Percentiles rank a stretch among this genome's conserved stretches.
Evolutionary conservation across 176 grass and related monocot species (phyloP).

Genomic region (Bolboschoenus planiculmis): DNA sequence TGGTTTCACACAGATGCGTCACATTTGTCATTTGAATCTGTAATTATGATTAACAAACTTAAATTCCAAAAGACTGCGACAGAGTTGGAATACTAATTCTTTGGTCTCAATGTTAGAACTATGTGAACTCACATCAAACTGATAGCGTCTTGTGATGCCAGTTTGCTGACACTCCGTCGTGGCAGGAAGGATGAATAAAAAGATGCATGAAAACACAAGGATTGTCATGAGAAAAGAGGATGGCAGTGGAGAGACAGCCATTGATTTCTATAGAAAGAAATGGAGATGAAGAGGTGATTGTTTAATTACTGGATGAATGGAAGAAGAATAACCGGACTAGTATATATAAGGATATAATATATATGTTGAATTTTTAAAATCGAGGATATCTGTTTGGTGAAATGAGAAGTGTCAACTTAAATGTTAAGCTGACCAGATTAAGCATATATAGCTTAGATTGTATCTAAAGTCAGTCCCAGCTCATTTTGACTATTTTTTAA

Average conservation of each 20-base stretch:
- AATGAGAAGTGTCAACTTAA: constrained; percentile 14
- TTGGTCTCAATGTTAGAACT: too few relatives aligned
- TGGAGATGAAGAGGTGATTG: not conserved
- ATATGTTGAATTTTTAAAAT: constrained; percentile 5
- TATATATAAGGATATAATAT: constrained; percentile 22
- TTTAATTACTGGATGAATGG: constrained; percentile 23
- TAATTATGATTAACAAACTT: not conserved
- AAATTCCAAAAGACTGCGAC: not conserved
- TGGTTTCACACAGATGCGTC: constrained; percentile 63
- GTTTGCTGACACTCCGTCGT: constrained; percentile 1
- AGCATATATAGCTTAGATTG: constrained; percentile 34
- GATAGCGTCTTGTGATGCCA: constrained; percentile 46
- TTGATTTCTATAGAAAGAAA: constrained; percentile 25
- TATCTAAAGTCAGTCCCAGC: constrained; percentile 47
- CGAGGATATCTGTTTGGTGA: constrained; percentile 22
- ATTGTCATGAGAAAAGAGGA: not conserved
- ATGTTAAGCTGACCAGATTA: not conserved
- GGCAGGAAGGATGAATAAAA: constrained; percentile 20
- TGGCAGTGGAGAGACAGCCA: constrained; percentile 13
- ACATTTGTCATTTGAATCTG: constrained; percentile 57
- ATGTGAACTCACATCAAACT: constrained; percentile 47
- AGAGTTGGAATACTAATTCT: not conserved
- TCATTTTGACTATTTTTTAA: constrained; percentile 2
- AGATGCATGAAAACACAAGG: constrained; percentile 16
- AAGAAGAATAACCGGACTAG: not conserved